Conservation (phyloP, 225 moss, liverwort and hornwort genomes). For the Takakia lepidozioides region DNA sequence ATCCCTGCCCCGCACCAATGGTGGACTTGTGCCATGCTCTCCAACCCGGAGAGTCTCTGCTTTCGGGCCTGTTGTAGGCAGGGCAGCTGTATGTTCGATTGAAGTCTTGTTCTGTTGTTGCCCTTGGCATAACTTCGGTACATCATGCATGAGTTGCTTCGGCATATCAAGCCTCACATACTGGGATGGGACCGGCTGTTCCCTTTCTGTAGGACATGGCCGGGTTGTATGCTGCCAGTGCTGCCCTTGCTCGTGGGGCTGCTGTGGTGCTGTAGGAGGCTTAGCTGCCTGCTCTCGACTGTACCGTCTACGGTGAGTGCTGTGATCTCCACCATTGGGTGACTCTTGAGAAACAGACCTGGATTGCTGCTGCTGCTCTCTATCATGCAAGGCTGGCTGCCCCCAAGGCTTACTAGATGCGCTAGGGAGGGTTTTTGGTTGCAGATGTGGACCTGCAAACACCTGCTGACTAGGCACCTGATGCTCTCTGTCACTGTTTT, state of each 20-base stretch:
- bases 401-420: conserved; percentile 10
- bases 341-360: conserved; percentile 39
- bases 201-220: conserved; percentile 18
- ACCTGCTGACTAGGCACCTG: conserved; percentile 19
- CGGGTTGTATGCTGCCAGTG: conserved; percentile 47
- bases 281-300: conserved; percentile 32
- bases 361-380: conserved; percentile 32
- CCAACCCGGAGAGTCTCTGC: conserved; percentile 52
- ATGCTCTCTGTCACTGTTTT: conserved; percentile 33
- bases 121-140: conserved; percentile 30
- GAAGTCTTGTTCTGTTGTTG: conserved; percentile 36
- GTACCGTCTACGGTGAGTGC: conserved; percentile 25
- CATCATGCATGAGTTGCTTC: conserved; percentile 24
- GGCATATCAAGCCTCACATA: conserved; percentile 14
- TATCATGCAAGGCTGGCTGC: conserved; percentile 16
- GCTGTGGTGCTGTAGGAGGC: conserved; percentile 20
- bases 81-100: conserved; percentile 21
- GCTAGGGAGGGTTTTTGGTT: conserved; percentile 16
- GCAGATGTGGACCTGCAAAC: conserved; percentile 15
- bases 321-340: conserved; percentile 32
- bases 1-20: conserved; percentile 54
- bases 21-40: conserved; percentile 33
- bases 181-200: conserved; percentile 12
- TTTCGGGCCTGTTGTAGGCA: conserved; percentile 30
- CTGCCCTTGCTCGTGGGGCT: conserved; percentile 20